Conservation (phyloP, 768 basidiomycete species). For the Stropharia rugosoannulata region DNA sequence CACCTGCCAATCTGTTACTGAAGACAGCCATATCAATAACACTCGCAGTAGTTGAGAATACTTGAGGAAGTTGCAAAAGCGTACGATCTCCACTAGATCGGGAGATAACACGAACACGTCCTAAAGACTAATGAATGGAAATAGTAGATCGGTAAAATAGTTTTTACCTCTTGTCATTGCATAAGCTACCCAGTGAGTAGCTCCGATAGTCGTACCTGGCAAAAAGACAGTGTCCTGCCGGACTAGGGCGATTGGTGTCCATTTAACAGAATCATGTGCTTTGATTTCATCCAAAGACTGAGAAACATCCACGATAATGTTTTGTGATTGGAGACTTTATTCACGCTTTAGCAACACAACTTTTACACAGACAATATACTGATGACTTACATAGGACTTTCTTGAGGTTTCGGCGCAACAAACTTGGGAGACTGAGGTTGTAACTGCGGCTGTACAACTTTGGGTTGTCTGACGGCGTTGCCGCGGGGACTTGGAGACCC, state of each 20-base stretch:
- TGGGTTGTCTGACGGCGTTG: conserved; percentile 8
- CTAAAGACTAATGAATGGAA: conserved; percentile 28
- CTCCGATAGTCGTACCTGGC: conserved; percentile 85
- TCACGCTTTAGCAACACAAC: conserved; percentile 4
- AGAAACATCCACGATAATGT: conserved; percentile 73
- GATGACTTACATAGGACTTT: conserved; percentile 55
- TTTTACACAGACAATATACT: neutral
- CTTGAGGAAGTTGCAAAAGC: conserved; percentile 67
- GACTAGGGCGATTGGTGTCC: conserved; percentile 88
- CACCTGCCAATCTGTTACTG: conserved; percentile 79
- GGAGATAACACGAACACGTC: conserved; percentile 86
- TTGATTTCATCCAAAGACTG: conserved; percentile 73
- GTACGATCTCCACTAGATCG: conserved; percentile 87
- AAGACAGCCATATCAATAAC: conserved; percentile 87
- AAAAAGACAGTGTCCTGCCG: conserved; percentile 83
- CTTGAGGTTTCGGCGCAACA: conserved; percentile 40
- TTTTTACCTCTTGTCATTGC: conserved; percentile 81
- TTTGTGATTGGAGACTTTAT: conserved; percentile 60
- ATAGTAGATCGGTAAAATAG: neutral
- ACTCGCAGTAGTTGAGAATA: conserved; percentile 61
- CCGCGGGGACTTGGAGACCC: conserved; percentile 65
- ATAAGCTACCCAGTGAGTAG: conserved; percentile 91
- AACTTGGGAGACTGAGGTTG: conserved; percentile 30
- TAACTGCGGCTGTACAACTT: conserved; percentile 7
- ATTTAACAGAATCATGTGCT: conserved; percentile 77